These are phyloP conservation scores for Neofusicoccum ribis DNA, from an alignment of 2,329 filamentous ascomycete genomes.

Conservation along the genomic window DNA sequence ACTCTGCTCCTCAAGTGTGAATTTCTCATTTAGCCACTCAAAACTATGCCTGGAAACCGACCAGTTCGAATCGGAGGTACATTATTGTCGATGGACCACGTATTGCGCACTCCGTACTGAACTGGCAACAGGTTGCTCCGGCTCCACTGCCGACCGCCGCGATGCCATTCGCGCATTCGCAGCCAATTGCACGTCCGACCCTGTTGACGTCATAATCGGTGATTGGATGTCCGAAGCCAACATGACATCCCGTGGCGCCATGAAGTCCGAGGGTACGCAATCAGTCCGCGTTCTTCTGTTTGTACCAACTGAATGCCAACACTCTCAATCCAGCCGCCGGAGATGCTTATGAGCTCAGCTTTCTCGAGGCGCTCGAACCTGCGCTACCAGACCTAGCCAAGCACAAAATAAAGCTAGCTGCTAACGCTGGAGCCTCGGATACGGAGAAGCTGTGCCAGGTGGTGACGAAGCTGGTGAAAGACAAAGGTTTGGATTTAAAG, in stretches of 20 bases:
- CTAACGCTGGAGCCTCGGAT: slow-evolving; percentile 37
- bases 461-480: slow-evolving; percentile 29
- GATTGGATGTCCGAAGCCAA: slow-evolving; percentile 37
- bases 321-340: slow-evolving; percentile 23
- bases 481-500: slow-evolving; percentile 29
- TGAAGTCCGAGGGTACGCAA: slow-evolving; percentile 27
- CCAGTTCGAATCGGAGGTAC: slow-evolving; percentile 17
- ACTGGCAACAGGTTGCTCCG: slow-evolving; percentile 29
- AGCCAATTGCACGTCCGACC: slow-evolving; percentile 30
- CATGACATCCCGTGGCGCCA: slow-evolving; percentile 31
- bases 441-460: slow-evolving; percentile 30
- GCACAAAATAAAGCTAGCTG: slow-evolving; percentile 35
- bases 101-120: background rate
- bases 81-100: no score
- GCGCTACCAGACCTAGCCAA: slow-evolving; percentile 37
- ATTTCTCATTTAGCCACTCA: background rate
- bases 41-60: background rate
- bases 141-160: slow-evolving; percentile 34
- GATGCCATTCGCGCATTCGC: slow-evolving; percentile 34
- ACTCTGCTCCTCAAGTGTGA: background rate
- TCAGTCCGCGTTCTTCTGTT: background rate
- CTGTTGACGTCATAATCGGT: slow-evolving; percentile 34
- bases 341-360: slow-evolving; percentile 54
- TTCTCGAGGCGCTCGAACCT: slow-evolving; percentile 51
- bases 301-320: background rate